phyloP scores from a whole-genome alignment of 2,329 filamentous ascomycete genomes.

The Dactylellina haptotyla region DNA sequence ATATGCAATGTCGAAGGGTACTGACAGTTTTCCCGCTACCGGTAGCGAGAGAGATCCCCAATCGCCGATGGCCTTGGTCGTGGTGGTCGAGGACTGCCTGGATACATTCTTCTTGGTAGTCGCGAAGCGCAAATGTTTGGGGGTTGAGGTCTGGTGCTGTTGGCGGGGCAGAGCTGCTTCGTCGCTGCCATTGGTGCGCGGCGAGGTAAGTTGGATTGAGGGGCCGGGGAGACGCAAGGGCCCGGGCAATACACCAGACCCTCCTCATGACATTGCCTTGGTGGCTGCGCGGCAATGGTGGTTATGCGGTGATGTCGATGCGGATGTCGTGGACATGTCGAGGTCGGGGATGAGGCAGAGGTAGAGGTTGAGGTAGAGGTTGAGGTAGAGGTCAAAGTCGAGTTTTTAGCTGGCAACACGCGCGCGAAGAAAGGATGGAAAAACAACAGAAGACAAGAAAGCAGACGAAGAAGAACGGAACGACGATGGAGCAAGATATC shows the following conservation, averaged over 20 bases:
- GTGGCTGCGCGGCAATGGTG: neutral
- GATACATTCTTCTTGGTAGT: conserved; percentile 93
- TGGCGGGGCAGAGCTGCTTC: neutral
- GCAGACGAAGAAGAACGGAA: neutral
- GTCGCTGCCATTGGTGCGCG: conserved; percentile 26
- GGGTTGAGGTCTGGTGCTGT: conserved; percentile 20
- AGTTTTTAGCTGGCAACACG: too few species aligned
- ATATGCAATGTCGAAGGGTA: neutral
- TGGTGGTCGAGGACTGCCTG: conserved; percentile 78
- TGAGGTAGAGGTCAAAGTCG: too few species aligned
- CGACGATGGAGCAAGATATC: conserved; percentile 17
- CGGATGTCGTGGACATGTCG: too few species aligned
- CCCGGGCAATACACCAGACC: conserved; percentile 28
- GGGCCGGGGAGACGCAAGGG: conserved; percentile 19
- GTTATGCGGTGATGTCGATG: conserved; percentile 3
- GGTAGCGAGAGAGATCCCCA: conserved; percentile 87
- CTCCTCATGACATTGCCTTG: conserved; percentile 44
- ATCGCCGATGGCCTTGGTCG: conserved; percentile 75
- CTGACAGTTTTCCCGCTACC: conserved; percentile 85
- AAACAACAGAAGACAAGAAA: neutral
- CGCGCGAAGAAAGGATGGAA: neutral
- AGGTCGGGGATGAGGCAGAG: too few species aligned
- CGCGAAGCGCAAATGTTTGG: conserved; percentile 71
- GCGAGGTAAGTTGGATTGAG: neutral
- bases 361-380: too few species aligned